These are phyloP conservation scores for Fraxinus angustifolia DNA, from an alignment of 305 asterid genomes.

Conservation along the genomic window DNA sequence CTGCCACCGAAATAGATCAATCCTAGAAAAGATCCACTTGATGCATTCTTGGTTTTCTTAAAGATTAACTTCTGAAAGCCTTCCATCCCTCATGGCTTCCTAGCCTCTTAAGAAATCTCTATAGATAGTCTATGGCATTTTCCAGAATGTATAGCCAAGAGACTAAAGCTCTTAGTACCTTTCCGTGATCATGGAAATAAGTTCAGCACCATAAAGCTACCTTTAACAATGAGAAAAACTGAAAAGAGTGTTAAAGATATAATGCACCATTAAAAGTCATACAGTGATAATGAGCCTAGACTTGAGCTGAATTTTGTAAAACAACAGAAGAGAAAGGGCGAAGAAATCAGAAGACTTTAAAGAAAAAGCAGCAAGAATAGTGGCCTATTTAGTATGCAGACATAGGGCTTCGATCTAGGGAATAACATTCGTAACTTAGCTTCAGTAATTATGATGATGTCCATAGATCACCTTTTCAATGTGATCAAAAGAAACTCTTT, in stretches of 20 bases:
- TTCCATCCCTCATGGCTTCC: neutral
- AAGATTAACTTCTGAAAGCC: neutral
- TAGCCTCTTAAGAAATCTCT: neutral
- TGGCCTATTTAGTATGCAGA: neutral
- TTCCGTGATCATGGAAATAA: neutral
- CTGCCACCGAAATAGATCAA: neutral
- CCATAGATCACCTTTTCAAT: neutral
- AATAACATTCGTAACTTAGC: neutral
- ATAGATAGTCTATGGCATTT: neutral
- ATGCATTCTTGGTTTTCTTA: neutral
- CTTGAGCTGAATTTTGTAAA: neutral
- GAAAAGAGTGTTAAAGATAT: neutral
- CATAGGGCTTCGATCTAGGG: neutral
- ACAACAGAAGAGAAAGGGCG: neutral
- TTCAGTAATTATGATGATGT: neutral
- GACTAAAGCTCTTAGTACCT: neutral
- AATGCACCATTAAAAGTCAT: neutral
- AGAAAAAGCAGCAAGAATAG: neutral
- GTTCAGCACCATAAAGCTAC: neutral
- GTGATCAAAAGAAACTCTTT: neutral
- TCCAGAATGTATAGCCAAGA: neutral
- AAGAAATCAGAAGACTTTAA: neutral
- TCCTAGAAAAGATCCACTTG: neutral
- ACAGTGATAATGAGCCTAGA: neutral
- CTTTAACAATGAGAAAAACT: neutral